Base-by-base conservation (phyloP, 192 early-diverging fungal genomes). In the Backusella parvicylindrica region DNA sequence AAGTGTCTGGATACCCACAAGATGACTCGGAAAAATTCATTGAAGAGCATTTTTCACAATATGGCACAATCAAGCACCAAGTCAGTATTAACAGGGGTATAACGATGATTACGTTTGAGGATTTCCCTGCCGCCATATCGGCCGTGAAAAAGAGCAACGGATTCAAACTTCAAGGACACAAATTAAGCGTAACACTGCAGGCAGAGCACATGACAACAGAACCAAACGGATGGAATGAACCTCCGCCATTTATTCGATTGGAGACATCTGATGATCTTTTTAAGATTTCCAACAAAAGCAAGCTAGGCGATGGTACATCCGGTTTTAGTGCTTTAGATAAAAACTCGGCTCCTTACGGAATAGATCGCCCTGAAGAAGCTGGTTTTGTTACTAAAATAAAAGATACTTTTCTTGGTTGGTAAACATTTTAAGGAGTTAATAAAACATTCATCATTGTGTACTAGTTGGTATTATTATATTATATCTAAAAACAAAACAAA, bases 301-400 rank as follows among this genome's bases (percentile, higher is more conserved):
- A 60, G 28, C 11, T 60, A 60, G 53, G 53, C 0, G 53, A 60
- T 60, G 53, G 53, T 2, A 60, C 53, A 60, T 28, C 21, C 12
- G 53, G 53, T 1, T 60, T 60, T 4, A 60, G 11, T 28, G 53
- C 53, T 28, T 60, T 60, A 11, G 53, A 79, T 33, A 43, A 75
- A 8, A 74, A 79, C 35, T 50, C 79, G 18, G 77, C 67, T 6
- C 78, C 79, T 12, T 64, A 64, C 18, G 49, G 49, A 60, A 56
- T 43, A 33, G 70, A 79, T 18, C 38, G 66, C 7, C 73, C 64
- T 23, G 65, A 65, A 16, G 73, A 49, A 2, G 40, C 12, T 30
- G 40, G 21, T 15, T 36, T n/a, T 15, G 21, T n/a, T 49, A 63
- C 5, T 64, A 68, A 38, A 37, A 21, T 68, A 23, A 68, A 38